Evolutionary conservation across 768 basidiomycete species (phyloP).

Genomic region (Termitomyces sp.): DNA sequence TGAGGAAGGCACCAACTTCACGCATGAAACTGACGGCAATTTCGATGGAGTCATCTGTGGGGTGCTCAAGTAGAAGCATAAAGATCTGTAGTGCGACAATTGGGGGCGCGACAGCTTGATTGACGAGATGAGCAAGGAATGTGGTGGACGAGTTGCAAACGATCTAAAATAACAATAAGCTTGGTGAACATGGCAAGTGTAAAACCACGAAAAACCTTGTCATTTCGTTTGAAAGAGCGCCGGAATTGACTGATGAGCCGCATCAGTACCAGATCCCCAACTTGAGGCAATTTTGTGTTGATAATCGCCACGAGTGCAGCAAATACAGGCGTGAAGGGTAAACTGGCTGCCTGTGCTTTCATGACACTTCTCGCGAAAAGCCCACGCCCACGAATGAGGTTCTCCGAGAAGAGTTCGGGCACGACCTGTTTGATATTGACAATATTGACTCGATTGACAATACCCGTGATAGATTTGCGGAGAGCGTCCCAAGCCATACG

Average conservation of each 20-base stretch:
- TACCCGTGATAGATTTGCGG: conserved; percentile 96
- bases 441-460: conserved; percentile 98
- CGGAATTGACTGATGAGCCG: conserved; percentile 94
- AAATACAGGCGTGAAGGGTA: conserved; percentile 97
- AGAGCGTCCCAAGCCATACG: conserved; percentile 96
- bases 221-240: conserved; percentile 91
- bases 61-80: conserved; percentile 89
- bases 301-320: conserved; percentile 91
- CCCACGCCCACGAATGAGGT: conserved; percentile 89
- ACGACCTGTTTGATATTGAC: conserved; percentile 93
- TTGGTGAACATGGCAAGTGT: neutral
- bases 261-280: conserved; percentile 86
- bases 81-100: conserved; percentile 94
- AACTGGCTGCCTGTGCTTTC: conserved; percentile 96
- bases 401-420: conserved; percentile 89
- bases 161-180: conserved; percentile 43
- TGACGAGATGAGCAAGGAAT: conserved; percentile 88
- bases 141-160: conserved; percentile 92
- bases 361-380: conserved; percentile 92
- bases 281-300: conserved; percentile 95
- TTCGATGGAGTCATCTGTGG: conserved; percentile 97
- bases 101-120: conserved; percentile 91
- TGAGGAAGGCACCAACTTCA: conserved; percentile 92
- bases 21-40: conserved; percentile 97
- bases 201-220: conserved; percentile 62